Conservation (phyloP, 345 rosid species). For the Heritiera fomes region DNA sequence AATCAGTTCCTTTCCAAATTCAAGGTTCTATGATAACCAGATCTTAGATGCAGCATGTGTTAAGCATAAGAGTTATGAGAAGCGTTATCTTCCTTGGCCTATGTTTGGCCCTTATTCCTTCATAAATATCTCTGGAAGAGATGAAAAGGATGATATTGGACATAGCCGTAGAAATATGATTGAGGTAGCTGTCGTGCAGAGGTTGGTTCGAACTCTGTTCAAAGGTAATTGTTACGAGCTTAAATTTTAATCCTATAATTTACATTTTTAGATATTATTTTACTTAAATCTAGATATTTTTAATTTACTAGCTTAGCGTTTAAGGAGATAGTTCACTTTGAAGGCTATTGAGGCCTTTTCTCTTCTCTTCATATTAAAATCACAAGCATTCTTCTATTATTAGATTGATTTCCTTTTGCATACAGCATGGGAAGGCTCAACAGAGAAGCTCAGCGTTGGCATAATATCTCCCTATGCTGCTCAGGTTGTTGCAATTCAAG, state of each 20-base stretch:
- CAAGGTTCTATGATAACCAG: slow-evolving; percentile 42
- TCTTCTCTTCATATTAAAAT: background rate
- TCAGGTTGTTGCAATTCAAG: slow-evolving; percentile 40
- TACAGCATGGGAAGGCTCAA: slow-evolving; percentile 37
- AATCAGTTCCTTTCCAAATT: slow-evolving; percentile 62
- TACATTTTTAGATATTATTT: background rate
- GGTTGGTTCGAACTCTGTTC: slow-evolving; percentile 35
- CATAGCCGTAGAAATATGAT: slow-evolving; percentile 41
- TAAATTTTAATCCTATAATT: background rate
- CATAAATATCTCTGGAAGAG: slow-evolving; percentile 48
- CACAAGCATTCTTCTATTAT: background rate
- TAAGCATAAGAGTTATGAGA: slow-evolving; percentile 29
- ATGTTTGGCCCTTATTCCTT: slow-evolving; percentile 55
- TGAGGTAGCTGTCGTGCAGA: slow-evolving; percentile 47
- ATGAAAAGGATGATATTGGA: slow-evolving; percentile 28
- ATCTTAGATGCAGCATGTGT: slow-evolving; percentile 53
- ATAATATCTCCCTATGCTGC: slow-evolving; percentile 46
- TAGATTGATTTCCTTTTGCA: background rate
- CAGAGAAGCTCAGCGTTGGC: slow-evolving; percentile 37
- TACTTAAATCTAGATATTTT: background rate
- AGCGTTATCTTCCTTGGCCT: slow-evolving; percentile 35
- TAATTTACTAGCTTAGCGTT: background rate
- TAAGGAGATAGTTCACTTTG: background rate
- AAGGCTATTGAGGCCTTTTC: background rate
- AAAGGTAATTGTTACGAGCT: slow-evolving; percentile 33